A percentile compares a stretch with the other conserved stretches of the same genome.
Evolutionary conservation across 2,329 filamentous ascomycete genomes (phyloP).

Genomic region (Ascochyta fabae): DNA sequence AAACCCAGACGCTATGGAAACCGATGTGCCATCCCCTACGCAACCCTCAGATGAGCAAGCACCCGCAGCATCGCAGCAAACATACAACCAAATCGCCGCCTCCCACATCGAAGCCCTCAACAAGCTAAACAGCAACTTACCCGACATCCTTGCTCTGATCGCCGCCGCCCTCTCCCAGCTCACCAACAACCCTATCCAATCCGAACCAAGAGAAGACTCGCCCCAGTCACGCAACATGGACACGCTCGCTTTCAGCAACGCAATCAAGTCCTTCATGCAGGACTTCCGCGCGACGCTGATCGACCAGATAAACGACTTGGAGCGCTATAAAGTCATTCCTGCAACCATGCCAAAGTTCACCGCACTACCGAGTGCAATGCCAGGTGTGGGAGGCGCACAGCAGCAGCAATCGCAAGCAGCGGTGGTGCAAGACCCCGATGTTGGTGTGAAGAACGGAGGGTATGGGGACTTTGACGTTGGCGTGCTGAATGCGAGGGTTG

Average conservation of each 20-base stretch:
- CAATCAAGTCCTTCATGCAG: conserved; percentile 77
- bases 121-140: conserved; percentile 37
- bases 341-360: conserved; percentile 31
- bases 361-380: conserved; percentile 11
- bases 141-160: conserved; percentile 73
- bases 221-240: conserved; percentile 53
- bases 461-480: conserved; percentile 75
- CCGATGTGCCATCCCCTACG: conserved; percentile 4
- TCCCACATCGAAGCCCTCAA: conserved; percentile 43
- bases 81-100: conserved; percentile 41
- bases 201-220: conserved; percentile 36
- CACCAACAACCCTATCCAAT: conserved; percentile 59
- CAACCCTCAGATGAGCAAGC: conserved; percentile 14
- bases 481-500: conserved; percentile 85
- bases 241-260: conserved; percentile 61
- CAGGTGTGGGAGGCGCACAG: conserved; percentile 14
- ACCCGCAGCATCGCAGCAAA: conserved; percentile 19
- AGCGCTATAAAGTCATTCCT: conserved; percentile 42
- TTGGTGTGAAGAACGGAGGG: conserved; percentile 52
- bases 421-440: conserved; percentile 28
- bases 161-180: conserved; percentile 76
- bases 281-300: conserved; percentile 33
- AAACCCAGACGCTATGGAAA: conserved; percentile 14
- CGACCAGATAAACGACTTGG: conserved; percentile 41
- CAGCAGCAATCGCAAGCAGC: conserved; percentile 6